Percentiles rank a stretch among this genome's conserved stretches.
Conservation (phyloP, 2,329 filamentous ascomycete species). For the Delphinella strobiligena region DNA sequence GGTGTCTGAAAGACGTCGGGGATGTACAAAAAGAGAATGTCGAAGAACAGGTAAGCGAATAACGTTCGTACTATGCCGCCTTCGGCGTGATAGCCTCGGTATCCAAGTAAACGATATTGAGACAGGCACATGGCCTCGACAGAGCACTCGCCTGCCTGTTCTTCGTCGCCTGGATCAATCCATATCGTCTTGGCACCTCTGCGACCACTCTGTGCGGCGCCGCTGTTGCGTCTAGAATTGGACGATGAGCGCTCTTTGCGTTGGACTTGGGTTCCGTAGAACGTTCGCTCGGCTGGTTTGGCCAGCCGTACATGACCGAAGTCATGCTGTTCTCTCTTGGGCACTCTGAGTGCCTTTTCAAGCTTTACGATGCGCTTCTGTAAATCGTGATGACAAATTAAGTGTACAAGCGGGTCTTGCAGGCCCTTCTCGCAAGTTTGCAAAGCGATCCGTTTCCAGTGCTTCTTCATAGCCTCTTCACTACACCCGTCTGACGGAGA, state of each 20-base stretch:
- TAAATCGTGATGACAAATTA: slow-evolving; percentile 82
- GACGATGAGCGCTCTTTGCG: slow-evolving; percentile 13
- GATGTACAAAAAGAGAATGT: slow-evolving; percentile 83
- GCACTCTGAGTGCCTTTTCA: slow-evolving; percentile 70
- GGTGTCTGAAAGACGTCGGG: slow-evolving; percentile 96
- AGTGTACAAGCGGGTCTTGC: slow-evolving; percentile 76
- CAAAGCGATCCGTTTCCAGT: slow-evolving; percentile 68
- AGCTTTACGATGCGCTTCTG: slow-evolving; percentile 90
- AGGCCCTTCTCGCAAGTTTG: slow-evolving; percentile 76
- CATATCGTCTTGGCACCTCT: slow-evolving; percentile 67
- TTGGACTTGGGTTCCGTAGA: slow-evolving; percentile 66
- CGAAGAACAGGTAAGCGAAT: slow-evolving; percentile 73
- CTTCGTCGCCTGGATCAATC: slow-evolving; percentile 52
- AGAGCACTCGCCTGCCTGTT: slow-evolving; percentile 54
- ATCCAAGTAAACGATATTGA: slow-evolving; percentile 69
- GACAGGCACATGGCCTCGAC: slow-evolving; percentile 93
- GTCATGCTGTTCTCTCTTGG: slow-evolving; percentile 79
- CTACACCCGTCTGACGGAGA: slow-evolving; percentile 35
- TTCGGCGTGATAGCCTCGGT: slow-evolving; percentile 92
- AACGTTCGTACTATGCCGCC: slow-evolving; percentile 86
- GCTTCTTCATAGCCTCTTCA: slow-evolving; percentile 57
- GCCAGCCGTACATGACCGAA: slow-evolving; percentile 75
- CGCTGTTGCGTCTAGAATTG: slow-evolving; percentile 21
- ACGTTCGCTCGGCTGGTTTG: slow-evolving; percentile 61
- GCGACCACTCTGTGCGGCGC: slow-evolving; percentile 16